These are phyloP conservation scores for Leptomonas seymouri DNA, from an alignment of 208 protist species.

Conservation along the genomic window DNA sequence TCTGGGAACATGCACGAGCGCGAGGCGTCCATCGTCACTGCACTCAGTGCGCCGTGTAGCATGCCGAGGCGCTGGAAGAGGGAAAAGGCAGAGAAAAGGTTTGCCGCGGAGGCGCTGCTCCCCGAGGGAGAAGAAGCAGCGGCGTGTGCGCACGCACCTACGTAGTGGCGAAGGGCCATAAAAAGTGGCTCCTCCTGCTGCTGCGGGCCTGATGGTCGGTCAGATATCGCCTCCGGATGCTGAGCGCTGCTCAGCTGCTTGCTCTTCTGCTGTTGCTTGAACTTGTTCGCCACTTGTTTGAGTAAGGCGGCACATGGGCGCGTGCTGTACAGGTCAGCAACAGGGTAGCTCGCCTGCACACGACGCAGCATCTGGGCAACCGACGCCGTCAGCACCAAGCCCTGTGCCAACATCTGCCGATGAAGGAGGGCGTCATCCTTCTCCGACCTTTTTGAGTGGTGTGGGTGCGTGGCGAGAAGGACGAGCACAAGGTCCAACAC, in stretches of 20 bases:
- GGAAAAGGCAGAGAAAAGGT: slow-evolving; percentile 29
- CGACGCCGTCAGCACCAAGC: slow-evolving; percentile 43
- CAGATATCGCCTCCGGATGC: background rate
- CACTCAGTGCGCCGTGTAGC: slow-evolving; percentile 39
- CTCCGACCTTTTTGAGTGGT: background rate
- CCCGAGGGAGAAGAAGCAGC: too few species aligned
- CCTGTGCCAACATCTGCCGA: slow-evolving; percentile 29
- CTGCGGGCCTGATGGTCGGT: background rate
- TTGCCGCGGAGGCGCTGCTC: background rate
- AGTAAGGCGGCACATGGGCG: slow-evolving; percentile 57
- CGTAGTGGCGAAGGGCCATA: slow-evolving; percentile 19
- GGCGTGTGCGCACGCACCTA: slow-evolving; percentile 7
- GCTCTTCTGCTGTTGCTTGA: slow-evolving; percentile 28
- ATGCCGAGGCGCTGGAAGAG: slow-evolving; percentile 74
- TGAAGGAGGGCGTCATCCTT: background rate
- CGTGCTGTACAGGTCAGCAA: slow-evolving; percentile 30
- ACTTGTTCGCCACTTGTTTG: slow-evolving; percentile 48
- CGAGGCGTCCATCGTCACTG: background rate
- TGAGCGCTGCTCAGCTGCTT: background rate
- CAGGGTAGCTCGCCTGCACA: slow-evolving; percentile 34
- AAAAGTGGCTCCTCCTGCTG: slow-evolving; percentile 10
- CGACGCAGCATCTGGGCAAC: slow-evolving; percentile 46
- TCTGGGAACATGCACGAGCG: background rate
- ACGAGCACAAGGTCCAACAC: slow-evolving; percentile 26
- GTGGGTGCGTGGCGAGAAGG: slow-evolving; percentile 3